A percentile compares a stretch with the other conserved stretches of the same genome.
phyloP scores from a whole-genome alignment of 2,329 filamentous ascomycete species.

The Xylaria polymorpha region DNA sequence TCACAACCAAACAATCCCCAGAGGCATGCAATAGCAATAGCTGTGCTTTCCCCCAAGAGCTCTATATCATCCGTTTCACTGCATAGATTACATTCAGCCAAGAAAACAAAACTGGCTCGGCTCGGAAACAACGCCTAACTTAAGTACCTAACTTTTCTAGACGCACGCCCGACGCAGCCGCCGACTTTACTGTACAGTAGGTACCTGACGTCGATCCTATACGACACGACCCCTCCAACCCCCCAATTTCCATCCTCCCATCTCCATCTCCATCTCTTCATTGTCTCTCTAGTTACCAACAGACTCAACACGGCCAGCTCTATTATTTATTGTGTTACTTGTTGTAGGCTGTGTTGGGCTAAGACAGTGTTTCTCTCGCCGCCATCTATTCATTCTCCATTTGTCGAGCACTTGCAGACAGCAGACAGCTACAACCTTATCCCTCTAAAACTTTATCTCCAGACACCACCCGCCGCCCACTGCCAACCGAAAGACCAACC shows the following conservation, averaged over 20 bases:
- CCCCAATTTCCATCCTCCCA: background rate
- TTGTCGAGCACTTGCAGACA: background rate
- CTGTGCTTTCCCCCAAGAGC: background rate
- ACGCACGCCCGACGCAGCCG: background rate
- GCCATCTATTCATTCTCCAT: background rate
- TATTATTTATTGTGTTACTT: background rate
- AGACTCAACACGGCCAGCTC: background rate
- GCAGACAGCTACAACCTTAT: background rate
- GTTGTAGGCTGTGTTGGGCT: background rate
- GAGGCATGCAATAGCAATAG: too few relatives aligned
- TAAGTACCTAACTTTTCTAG: background rate
- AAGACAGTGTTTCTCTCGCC: background rate
- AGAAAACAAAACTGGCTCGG: too few relatives aligned
- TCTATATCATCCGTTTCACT: background rate
- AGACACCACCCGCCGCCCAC: background rate
- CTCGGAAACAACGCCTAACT: too few relatives aligned
- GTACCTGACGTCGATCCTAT: conserved; percentile 23
- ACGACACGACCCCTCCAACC: conserved; percentile 26
- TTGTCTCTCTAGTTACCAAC: background rate
- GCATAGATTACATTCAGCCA: background rate
- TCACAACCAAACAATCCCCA: background rate
- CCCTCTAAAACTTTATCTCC: too few relatives aligned
- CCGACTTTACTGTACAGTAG: background rate
- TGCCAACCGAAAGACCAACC: background rate
- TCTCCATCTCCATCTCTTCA: too few relatives aligned